Base-by-base conservation (phyloP, 768 basidiomycete genomes). In the Trametes gibbosa region DNA sequence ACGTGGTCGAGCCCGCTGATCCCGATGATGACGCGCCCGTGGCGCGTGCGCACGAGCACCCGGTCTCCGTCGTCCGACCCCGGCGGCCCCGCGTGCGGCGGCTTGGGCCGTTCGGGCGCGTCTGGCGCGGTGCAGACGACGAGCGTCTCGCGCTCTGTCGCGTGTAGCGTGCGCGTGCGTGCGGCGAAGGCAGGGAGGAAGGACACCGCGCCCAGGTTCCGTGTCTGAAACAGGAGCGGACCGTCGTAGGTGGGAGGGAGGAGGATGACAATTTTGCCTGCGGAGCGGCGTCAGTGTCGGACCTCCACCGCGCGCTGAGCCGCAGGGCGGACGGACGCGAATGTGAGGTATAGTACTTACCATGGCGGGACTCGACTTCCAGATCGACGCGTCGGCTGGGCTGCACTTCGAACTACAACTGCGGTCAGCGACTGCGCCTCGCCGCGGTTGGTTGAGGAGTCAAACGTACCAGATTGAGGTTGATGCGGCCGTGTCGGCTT, bases 401-500 rank as follows among this genome's bases (percentile, higher is more conserved):
- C 25, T 63, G 57, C 0, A 63, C 34, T 14, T 59, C 50, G 50
- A 57, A 58, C 64, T 65, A 49, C 8, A 24, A 8, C 5, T 4
- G 2, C 9, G 7, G 29, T 39, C 4, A 39, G 29, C 29, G 29
- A 32, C 4, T 10, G 29, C 29, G n/a, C n/a, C n/a, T 10, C 29
- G 34, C 37, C 1, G 34, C 12, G 5, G 17, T 6, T 43, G 8
- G 2, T 9, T 2, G 17, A 16, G 3, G n/a, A 2, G 35, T 24
- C n/a, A 14, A 14, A 42, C 69, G 41, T 42, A 68, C 69, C 32
- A 70, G 39, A 42, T 69, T 65, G 19, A 68, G 42, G 24, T 61
- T 56, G 16, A 69, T 60, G 14, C 55, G 58, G 3, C 68, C 69
- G 41, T 69, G 66, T 10, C 47, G 54, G 42, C 55, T 67, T 0